Evolutionary conservation across 352 stramenopile genomes (phyloP), one percentile per base, ranked within the genome.

Genomic region (Globisporangium nodosum): DNA sequence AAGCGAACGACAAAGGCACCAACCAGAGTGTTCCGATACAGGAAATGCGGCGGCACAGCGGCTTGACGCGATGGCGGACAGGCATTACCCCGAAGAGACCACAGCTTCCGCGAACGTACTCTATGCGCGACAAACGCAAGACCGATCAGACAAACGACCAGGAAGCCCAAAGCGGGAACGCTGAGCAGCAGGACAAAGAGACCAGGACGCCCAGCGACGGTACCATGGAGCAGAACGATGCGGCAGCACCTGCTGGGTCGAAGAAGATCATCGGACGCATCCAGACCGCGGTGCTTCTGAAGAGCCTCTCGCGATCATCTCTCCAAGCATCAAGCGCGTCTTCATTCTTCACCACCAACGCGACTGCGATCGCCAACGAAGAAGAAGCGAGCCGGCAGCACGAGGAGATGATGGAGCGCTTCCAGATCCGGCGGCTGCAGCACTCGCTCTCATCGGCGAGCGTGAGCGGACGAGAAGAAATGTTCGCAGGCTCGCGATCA

Each of bases 361-460:
- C 35, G 35, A 15, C 11, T 7, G 18, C n/a, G 16, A 46, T 48
- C 5, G 49, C 7, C 2, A 55, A 39, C 40, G 55, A 62, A 3
- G 69, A 60, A 0, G 24, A 12, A 24, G 43, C n/a, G 3, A 40
- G 31, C 0, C 60, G 69, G 27, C 68, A 72, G 5, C 80, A 78
- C 42, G 73, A 83, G 50, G 45, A 74, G 18, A 73, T 83, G 64
- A 81, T 86, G 71, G 66, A 76, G 48, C 71, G 69, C 1, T 86
- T 81, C 56, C 76, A 83, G 51, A 33, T 83, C 20, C 69, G 76
- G 6, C 59, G 71, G 0, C 48, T 81, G 6, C 64, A 75, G 12
- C 24, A 35, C 6, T 46, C 15, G 8, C 13, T 27, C 7, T 39
- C 20, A 35, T 6, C 15, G 27, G 20, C 31, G 33, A 30, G 15